Conservation (phyloP, 176 grass and related monocot species). For the Hsuehochloa calcarea region DNA sequence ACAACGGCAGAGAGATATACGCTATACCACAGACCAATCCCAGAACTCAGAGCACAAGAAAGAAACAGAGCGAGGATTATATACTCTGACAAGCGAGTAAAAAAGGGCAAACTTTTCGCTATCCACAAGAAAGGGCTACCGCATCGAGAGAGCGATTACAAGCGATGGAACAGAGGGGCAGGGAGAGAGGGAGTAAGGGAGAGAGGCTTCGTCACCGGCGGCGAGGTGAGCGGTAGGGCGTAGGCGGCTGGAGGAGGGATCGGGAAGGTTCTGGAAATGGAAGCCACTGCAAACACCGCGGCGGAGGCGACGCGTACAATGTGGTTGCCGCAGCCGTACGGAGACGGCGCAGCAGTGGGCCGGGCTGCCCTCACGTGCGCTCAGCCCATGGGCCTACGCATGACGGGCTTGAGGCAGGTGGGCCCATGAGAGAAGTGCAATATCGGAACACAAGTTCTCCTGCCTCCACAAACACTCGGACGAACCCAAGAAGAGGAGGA, state of each 20-base stretch:
- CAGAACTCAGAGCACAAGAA: not conserved
- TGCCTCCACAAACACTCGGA: not conserved
- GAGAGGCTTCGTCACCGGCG: constrained; percentile 18
- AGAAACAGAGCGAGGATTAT: not conserved
- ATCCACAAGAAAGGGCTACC: not conserved
- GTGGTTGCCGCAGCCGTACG: not conserved
- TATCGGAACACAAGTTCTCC: not conserved
- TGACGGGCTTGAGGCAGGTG: not conserved
- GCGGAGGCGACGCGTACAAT: not conserved
- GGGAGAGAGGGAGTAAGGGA: too few relatives aligned
- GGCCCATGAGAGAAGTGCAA: not conserved
- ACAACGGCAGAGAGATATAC: not conserved
- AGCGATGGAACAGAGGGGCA: not conserved
- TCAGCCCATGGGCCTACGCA: not conserved
- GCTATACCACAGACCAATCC: not conserved
- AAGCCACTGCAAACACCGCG: not conserved
- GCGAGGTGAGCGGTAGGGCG: constrained; percentile 1
- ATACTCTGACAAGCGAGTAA: not conserved
- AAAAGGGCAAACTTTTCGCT: not conserved
- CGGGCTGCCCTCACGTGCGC: too few relatives aligned
- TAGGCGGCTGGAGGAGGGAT: constrained; percentile 19
- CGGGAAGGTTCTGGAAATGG: constrained; percentile 22
- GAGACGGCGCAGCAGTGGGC: not conserved
- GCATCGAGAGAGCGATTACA: not conserved
- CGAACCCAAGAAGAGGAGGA: not conserved